Evolutionary conservation across 2,329 filamentous ascomycete species (phyloP).

Genomic region (Botryotinia narcissicola): DNA sequence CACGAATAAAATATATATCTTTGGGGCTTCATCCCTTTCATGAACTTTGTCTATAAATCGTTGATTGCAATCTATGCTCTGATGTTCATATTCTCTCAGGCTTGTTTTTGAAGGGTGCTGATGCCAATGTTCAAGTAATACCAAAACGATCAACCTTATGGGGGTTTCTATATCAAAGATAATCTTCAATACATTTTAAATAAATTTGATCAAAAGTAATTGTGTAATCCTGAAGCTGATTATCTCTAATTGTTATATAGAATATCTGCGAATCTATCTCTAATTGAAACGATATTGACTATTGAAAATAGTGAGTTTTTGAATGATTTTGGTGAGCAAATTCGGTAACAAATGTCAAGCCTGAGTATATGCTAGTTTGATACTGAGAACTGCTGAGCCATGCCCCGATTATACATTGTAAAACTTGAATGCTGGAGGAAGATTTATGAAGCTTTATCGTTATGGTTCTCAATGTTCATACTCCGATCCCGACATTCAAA

Average conservation of each 20-base stretch:
- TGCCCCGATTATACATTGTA: background rate
- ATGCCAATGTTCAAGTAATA: background rate
- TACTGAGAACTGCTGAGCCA: background rate
- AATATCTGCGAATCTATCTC: background rate
- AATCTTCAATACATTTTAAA: background rate
- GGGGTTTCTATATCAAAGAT: background rate
- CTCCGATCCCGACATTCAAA: background rate
- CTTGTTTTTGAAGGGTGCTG: background rate
- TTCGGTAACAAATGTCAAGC: background rate
- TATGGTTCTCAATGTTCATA: background rate
- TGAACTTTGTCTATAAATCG: background rate
- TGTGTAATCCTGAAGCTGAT: background rate
- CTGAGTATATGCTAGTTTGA: background rate
- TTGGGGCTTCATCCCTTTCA: background rate
- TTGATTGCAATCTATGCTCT: background rate
- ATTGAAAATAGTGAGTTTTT: background rate
- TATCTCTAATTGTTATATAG: background rate
- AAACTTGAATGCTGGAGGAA: background rate
- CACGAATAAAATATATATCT: background rate
- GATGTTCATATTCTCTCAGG: background rate
- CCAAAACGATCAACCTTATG: background rate
- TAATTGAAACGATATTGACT: background rate
- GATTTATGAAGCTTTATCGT: background rate
- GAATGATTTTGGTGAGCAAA: background rate
- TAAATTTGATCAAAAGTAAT: background rate